Base-by-base conservation (phyloP, 1,284 basidiomycete genomes). In the Xerocomus nothofagi region DNA sequence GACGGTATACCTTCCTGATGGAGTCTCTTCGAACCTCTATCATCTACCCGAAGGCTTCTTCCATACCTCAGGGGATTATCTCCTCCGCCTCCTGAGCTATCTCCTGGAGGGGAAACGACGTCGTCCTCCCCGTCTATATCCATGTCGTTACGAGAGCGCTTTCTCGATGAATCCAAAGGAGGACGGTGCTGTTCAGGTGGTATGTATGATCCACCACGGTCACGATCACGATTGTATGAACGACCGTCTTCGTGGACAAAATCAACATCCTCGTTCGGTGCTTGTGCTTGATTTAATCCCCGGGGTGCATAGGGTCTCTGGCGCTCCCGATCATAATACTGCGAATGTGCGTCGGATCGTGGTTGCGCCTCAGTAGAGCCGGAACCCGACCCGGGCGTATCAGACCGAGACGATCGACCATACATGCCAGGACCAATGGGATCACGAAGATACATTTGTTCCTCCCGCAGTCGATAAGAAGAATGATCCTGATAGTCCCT, bases 81-180 rank as follows among this genome's bases (percentile, higher is more conserved):
- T 44, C 59, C 56, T 50, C 62, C 53, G 47, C 59, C 62, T 76
- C 67, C 64, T 56, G 67, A 68, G 33, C 51, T 55, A 17, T 67
- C 66, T 41, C 68, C 54, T n/a, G 56, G 39, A 44, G 61, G 59
- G 76, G 57, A 67, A 52, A 65, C 69, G 56, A 75, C 71, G 47
- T 76, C 76, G 58, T 72, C 74, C 40, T 80, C 69, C 27, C 59
- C 68, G 48, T 74, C 80, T 44, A 80, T 70, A 40, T 86, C 82
- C 79, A 84, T 80, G 44, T 84, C 82, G 44, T 76, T 75, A 51
- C 80, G 72, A 53, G 69, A 73, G 49, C 83, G 74, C 61, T 83
- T 84, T 61, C 80, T 74, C 47, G 80, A 73, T 43, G 62, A 14
- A 34, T 67, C 69, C 49, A 60, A 53, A 65, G 51, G 50, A 38